A percentile compares a stretch with the other conserved stretches of the same genome.
Conservation (phyloP, 306 rosid species). For the Ceratonia siliqua region DNA sequence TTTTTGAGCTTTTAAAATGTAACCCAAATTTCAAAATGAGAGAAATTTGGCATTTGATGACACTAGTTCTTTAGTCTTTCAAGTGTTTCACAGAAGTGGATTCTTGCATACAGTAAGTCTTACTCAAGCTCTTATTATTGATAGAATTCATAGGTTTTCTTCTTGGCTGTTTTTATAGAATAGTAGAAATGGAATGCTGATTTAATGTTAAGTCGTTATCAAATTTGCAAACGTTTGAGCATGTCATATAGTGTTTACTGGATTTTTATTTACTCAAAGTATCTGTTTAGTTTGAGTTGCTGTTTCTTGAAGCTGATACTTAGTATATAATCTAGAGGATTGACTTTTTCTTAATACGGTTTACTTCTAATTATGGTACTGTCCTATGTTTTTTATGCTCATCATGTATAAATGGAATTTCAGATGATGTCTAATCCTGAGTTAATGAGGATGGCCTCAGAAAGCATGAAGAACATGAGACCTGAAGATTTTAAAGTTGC, state of each 20-base stretch:
- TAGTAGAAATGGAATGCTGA: neutral
- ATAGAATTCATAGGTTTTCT: neutral
- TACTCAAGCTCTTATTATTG: neutral
- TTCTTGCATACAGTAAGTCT: neutral
- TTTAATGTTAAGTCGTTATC: neutral
- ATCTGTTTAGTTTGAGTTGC: neutral
- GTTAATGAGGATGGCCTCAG: constrained; percentile 86
- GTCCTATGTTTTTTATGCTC: constrained; percentile 15
- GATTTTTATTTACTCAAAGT: neutral
- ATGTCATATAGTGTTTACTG: neutral
- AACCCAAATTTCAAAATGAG: neutral
- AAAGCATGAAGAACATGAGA: constrained; percentile 88
- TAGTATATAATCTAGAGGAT: neutral
- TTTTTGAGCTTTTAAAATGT: neutral
- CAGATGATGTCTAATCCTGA: constrained; percentile 98
- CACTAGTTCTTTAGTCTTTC: neutral
- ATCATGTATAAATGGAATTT: constrained; percentile 27
- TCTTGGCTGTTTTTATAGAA: neutral
- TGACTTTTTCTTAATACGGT: neutral
- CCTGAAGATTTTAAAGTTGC: constrained; percentile 80
- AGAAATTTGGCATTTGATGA: neutral
- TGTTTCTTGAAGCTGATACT: neutral
- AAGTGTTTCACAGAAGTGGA: neutral
- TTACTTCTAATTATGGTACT: neutral
- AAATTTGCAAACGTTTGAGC: neutral